Conservation (phyloP, 306 rosid species). For the Arachis stenosperma region DNA sequence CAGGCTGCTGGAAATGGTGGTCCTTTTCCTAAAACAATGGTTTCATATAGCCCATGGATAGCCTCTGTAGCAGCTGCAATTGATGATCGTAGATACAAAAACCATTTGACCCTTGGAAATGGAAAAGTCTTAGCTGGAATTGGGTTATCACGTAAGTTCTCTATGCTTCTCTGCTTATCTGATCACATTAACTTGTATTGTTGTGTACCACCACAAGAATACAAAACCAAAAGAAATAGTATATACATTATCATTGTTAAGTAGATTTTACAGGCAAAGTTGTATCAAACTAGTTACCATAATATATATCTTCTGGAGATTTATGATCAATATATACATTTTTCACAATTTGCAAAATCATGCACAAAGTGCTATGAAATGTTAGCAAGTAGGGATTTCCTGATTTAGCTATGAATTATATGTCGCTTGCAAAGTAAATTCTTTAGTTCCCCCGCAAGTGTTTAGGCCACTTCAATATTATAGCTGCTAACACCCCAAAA, state of each 20-base stretch:
- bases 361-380: not conserved
- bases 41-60: constrained; percentile 99
- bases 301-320: constrained; percentile 20
- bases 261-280: constrained; percentile 1
- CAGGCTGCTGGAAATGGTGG: constrained; percentile 99
- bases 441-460: constrained; percentile 15
- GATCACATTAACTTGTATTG: not conserved
- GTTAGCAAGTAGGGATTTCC: not conserved
- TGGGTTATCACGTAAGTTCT: constrained; percentile 93
- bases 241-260: not conserved
- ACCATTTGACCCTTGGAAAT: constrained; percentile 91
- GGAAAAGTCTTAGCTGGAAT: constrained; percentile 88
- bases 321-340: constrained; percentile 6
- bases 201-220: constrained; percentile 1
- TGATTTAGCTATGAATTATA: not conserved
- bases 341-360: constrained; percentile 4
- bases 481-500: not conserved
- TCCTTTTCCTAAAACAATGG: constrained; percentile 93
- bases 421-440: not conserved
- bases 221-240: not conserved
- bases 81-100: constrained; percentile 98
- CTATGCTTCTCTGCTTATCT: constrained; percentile 7
- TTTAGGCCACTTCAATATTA: constrained; percentile 2
- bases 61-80: constrained; percentile 94
- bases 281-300: constrained; percentile 3